Base-by-base conservation (phyloP, 169 alveolate genomes). In the Plasmodium falciparum region DNA sequence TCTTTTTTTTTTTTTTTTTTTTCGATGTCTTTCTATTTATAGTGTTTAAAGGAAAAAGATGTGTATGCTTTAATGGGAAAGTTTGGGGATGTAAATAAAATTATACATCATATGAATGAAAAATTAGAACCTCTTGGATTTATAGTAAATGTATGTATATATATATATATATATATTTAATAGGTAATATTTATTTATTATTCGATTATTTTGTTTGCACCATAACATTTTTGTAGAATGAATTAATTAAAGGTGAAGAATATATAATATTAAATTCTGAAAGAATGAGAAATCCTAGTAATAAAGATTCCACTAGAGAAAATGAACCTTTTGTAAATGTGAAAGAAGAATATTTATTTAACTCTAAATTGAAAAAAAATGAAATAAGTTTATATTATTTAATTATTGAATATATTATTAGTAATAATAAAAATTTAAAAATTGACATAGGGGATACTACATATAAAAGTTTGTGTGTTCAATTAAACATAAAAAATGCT, bases 171-270 rank as follows among this genome's bases (percentile, higher is more conserved):
- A 11, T 39, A 56, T 15, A 39, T 50, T 24, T n/a, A 52, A 72
- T 11, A 50, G 4, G 52, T 12, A 3, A 47, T 1, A 4, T 50
- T 47, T 17, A 56, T 49, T 8, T 78, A 5, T n/a, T 13, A 47
- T 63, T 29, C 7, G 56, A 22, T 29, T 59, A 47, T 66, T 43
- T 26, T 58, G 12, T 70, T 39, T 0, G 11, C 11, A 5, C 9
- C 11, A 39, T 7, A 39, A 39, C 6, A 4, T 39, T 29, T 71
- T 20, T 8, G 15, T 61, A 80, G 90, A 80, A 67, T 61, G 90
- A 80, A 67, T 61, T 80, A 61, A 80, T 80, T 50, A 66, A 80
- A 1, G 90, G 90, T 17, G 90, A 80, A 59, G 90, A 80, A 29
- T 80, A 67, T 47, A 54, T 80, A 56, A 80, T 80, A 52, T 33